Conservation (phyloP, 129 eudicot genomes). For the Solidago caesia region DNA sequence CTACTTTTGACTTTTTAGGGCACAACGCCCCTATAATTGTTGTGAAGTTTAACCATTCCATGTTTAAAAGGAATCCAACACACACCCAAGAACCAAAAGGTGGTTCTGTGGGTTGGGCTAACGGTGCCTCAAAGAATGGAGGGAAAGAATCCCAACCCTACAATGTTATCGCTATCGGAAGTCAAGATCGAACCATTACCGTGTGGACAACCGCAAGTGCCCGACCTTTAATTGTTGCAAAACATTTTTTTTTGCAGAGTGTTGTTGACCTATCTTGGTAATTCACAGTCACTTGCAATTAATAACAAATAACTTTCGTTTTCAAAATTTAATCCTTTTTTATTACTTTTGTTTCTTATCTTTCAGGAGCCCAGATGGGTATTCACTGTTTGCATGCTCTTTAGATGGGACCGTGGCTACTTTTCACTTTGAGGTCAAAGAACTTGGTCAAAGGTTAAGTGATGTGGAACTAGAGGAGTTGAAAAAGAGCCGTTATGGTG, state of each 20-base stretch:
- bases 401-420: conserved; percentile 93
- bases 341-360: neutral
- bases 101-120: conserved; percentile 80
- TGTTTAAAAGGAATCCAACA: conserved; percentile 64
- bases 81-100: conserved; percentile 51
- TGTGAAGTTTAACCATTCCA: conserved; percentile 88
- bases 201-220: conserved; percentile 99
- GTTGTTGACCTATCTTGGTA: conserved; percentile 97
- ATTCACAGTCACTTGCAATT: neutral
- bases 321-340: neutral
- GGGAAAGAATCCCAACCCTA: conserved; percentile 87
- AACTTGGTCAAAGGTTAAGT: conserved; percentile 75
- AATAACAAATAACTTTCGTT: neutral
- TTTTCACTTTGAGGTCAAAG: conserved; percentile 79
- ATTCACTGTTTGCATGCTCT: conserved; percentile 90
- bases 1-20: conserved; percentile 96
- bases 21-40: conserved; percentile 98
- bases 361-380: conserved; percentile 99
- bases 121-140: conserved; percentile 63
- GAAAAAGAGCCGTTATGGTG: conserved; percentile 92
- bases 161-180: conserved; percentile 95
- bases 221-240: conserved; percentile 97
- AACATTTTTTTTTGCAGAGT: conserved; percentile 93
- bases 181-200: conserved; percentile 97
- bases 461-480: conserved; percentile 76